Evolutionary conservation across 2,329 filamentous ascomycete genomes (phyloP), one percentile per base, ranked within the genome.

Genomic region (Pseudogymnoascus sp.): DNA sequence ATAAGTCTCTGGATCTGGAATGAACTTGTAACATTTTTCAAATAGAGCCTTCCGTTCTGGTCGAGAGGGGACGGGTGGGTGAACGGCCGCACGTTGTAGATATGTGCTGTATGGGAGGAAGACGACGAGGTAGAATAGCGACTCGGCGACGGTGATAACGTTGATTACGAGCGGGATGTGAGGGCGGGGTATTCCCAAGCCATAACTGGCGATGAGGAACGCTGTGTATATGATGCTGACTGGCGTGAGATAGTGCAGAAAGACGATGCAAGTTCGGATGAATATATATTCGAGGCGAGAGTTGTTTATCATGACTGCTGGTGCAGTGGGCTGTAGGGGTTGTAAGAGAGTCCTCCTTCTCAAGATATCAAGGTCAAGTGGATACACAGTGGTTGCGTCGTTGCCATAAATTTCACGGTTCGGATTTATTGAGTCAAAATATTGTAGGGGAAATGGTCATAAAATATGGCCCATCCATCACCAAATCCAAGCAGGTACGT

Each of bases 1-100:
- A 65, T 82, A 87, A 35, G 70, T 73, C 37, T 80, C 77, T 0
- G 77, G 75, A 66, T 85, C 77, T 1, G 78, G 74, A 12, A 85
- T 79, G 60, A 77, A 81, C 5, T 74, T 73, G 64, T 76, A 75
- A 66, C 82, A 82, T 39, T 75, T 75, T 59, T 72, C 70, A 67
- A 84, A 85, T 1, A 86, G 69, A 35, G 71, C 73, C 62, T 72
- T 70, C 58, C 83, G 75, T 62, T 82, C 74, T 12, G 78, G 73
- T 35, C 74, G 74, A 3, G 71, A 71, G 4, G 76, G 72, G 1
- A 72, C 65, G 6, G 74, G 71, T 1, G 81, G 82, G 69, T 84
- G 81, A 5, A 72, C 63, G 8, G 81, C 79, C 54, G 78, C 74
- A 32, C 69, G 73, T 67, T 85, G 81, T 12, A 85, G 76, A 62